These are phyloP conservation scores for Pinus tabuliformis DNA, from an alignment of 75 land plant genomes.

Conservation along the genomic window DNA sequence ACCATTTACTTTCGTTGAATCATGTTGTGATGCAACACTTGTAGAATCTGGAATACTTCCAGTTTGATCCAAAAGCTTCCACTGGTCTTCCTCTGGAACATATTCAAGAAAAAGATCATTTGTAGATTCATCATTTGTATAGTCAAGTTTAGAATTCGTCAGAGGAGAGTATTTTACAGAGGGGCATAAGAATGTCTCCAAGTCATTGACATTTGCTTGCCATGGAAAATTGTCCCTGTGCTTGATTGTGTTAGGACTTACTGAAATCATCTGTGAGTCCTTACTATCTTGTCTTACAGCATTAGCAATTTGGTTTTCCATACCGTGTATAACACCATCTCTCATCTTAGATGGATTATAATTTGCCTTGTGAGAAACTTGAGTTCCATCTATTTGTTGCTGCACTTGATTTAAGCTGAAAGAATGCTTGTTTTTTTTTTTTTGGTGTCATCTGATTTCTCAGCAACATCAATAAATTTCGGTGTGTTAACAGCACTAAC, in stretches of 20 bases:
- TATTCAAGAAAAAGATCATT: constrained; percentile 58
- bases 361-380: neutral
- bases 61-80: constrained; percentile 53
- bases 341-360: neutral
- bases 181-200: constrained; percentile 14
- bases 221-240: constrained; percentile 7
- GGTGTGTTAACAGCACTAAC: neutral
- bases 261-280: neutral
- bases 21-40: neutral
- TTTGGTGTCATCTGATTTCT: neutral
- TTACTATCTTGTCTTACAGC: neutral
- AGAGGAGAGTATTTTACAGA: constrained; percentile 12
- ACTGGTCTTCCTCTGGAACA: constrained; percentile 57
- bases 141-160: constrained; percentile 14
- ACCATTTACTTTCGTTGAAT: neutral
- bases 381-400: neutral
- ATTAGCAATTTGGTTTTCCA: neutral
- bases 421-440: neutral
- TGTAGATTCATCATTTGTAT: constrained; percentile 26
- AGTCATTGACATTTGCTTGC: constrained; percentile 8
- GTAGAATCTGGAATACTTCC: constrained; percentile 11
- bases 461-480: neutral
- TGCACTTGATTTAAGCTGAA: neutral
- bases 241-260: neutral
- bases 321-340: neutral